Conservation (phyloP, 441 rosid genomes). For the Aquilaria agallochum region DNA sequence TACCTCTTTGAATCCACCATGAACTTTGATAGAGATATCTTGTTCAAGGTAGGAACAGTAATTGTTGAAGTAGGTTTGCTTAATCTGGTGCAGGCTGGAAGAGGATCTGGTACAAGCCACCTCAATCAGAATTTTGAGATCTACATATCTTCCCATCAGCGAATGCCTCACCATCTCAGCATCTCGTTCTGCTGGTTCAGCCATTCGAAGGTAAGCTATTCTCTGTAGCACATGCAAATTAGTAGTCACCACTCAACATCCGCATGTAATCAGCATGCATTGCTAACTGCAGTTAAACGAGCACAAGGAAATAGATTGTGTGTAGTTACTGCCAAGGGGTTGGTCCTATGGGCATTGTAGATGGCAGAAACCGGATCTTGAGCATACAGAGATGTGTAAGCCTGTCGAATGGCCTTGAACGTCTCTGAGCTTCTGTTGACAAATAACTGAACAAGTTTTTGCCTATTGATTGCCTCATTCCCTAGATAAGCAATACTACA, state of each 20-base stretch:
- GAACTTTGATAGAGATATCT: conserved; percentile 8
- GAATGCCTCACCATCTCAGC: conserved; percentile 14
- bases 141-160: conserved; percentile 1
- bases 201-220: conserved; percentile 15
- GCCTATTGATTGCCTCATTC: neutral
- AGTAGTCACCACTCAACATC: neutral
- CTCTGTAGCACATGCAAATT: conserved; percentile 1
- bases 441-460: conserved; percentile 6
- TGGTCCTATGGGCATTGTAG: conserved; percentile 1
- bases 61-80: conserved; percentile 10
- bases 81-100: conserved; percentile 7
- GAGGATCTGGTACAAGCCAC: conserved; percentile 16
- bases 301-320: neutral
- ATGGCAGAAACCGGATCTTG: conserved; percentile 10
- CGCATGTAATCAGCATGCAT: too few species aligned
- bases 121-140: conserved; percentile 10
- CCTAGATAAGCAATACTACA: neutral
- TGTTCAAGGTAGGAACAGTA: conserved; percentile 15
- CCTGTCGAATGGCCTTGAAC: conserved; percentile 1
- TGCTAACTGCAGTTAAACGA: neutral
- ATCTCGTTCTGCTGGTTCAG: conserved; percentile 16
- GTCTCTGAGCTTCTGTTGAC: conserved; percentile 2
- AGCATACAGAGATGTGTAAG: conserved; percentile 1
- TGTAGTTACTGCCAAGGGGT: conserved; percentile 12
- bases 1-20: conserved; percentile 17